These are phyloP conservation scores for Colletotrichum echinochloae DNA, from an alignment of 2,329 filamentous ascomycete species.

Conservation along the genomic window DNA sequence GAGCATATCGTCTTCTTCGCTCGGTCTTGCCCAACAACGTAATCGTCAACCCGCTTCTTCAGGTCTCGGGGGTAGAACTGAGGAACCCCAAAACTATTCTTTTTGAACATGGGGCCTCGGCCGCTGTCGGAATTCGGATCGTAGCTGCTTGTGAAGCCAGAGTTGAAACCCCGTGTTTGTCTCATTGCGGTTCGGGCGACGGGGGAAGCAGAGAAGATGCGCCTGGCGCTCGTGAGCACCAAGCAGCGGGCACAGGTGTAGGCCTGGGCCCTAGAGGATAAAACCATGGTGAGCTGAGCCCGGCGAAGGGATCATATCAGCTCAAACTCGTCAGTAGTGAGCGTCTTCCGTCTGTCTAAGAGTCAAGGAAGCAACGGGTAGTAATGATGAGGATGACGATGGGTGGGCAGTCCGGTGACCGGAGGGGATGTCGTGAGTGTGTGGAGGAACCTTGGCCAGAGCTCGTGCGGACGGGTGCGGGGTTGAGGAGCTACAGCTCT, in stretches of 20 bases:
- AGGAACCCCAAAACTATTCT: constrained; percentile 68
- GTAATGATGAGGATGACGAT: constrained; percentile 2
- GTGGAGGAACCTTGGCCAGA: constrained; percentile 27
- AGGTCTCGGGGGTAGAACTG: constrained; percentile 76
- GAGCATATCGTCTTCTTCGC: constrained; percentile 94
- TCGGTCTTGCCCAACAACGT: constrained; percentile 94
- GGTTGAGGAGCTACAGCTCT: constrained; percentile 34
- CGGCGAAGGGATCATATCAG: constrained; percentile 30
- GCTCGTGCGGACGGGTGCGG: constrained; percentile 32
- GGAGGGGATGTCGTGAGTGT: constrained; percentile 33
- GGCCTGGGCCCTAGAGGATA: constrained; percentile 36
- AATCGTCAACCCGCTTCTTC: constrained; percentile 93
- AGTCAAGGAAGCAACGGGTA: not conserved
- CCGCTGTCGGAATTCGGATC: constrained; percentile 65
- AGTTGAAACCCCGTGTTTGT: constrained; percentile 64
- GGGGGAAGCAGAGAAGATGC: constrained; percentile 48
- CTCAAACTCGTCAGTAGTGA: not conserved
- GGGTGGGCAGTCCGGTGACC: constrained; percentile 25
- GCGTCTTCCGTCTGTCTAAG: not conserved
- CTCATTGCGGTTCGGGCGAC: constrained; percentile 47
- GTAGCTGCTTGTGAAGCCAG: constrained; percentile 70
- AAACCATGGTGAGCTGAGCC: constrained; percentile 28
- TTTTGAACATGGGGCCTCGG: constrained; percentile 71
- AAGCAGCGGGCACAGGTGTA: constrained; percentile 39
- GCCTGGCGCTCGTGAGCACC: constrained; percentile 24